Conservation (phyloP, 2,329 filamentous ascomycete genomes). For the Diaporthe caulivora region DNA sequence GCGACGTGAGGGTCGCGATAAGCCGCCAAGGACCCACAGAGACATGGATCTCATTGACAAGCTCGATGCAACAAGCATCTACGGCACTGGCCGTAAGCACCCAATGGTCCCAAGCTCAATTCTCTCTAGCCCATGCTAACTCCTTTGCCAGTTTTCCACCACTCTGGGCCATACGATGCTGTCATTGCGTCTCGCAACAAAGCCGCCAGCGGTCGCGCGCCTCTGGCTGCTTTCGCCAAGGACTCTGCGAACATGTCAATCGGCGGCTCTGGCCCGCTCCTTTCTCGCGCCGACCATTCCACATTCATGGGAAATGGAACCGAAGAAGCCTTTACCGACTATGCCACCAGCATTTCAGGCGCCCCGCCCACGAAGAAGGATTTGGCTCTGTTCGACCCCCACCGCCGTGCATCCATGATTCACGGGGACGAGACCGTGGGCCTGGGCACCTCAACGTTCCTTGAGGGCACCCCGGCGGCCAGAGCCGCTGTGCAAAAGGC, state of each 20-base stretch:
- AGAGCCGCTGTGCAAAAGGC: conserved; percentile 81
- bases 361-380: conserved; percentile 52
- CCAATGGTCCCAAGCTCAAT: neutral
- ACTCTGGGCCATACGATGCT: conserved; percentile 97
- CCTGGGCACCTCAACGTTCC: conserved; percentile 92
- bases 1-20: conserved; percentile 64
- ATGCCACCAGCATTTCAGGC: conserved; percentile 55
- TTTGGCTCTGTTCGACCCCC: conserved; percentile 75
- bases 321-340: conserved; percentile 91
- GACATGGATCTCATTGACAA: conserved; percentile 94
- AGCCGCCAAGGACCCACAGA: conserved; percentile 59
- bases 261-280: conserved; percentile 87
- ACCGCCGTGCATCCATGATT: conserved; percentile 75
- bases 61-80: conserved; percentile 95
- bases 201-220: conserved; percentile 83
- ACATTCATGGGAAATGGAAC: conserved; percentile 85
- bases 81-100: conserved; percentile 86
- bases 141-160: conserved; percentile 82
- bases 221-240: conserved; percentile 96
- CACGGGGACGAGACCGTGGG: conserved; percentile 88
- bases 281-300: conserved; percentile 84
- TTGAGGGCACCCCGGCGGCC: conserved; percentile 92
- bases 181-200: conserved; percentile 95
- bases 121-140: conserved; percentile 4
- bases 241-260: conserved; percentile 93